These are phyloP conservation scores for Ceratobasidium sp. DNA, from an alignment of 1,284 basidiomycete species.

Conservation along the genomic window DNA sequence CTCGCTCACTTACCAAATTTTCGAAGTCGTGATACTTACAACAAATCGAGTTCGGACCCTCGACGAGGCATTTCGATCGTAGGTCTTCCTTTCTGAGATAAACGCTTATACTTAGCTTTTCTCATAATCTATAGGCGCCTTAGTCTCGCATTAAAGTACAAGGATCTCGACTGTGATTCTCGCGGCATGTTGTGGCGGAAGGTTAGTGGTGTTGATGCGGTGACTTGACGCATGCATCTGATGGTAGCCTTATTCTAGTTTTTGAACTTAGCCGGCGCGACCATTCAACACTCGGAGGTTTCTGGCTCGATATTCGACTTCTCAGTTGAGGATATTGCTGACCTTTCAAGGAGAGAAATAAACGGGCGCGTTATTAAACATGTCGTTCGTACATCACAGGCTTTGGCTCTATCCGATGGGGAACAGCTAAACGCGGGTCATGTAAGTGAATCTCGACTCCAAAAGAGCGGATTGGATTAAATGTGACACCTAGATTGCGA, in stretches of 20 bases:
- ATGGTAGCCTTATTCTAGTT: not conserved
- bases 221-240: not conserved
- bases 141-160: slow-evolving; percentile 10
- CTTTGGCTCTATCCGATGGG: not conserved
- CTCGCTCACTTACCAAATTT: not conserved
- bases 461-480: not conserved
- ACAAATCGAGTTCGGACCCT: slow-evolving; percentile 12
- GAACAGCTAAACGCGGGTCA: not conserved
- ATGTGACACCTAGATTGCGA: not conserved
- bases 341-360: not conserved
- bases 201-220: not conserved
- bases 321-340: not conserved
- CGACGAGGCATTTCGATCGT: slow-evolving; percentile 9
- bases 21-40: slow-evolving; percentile 2
- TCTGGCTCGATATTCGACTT: not conserved
- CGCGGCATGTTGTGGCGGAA: slow-evolving; percentile 3
- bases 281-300: not conserved
- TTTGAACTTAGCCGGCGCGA: not conserved
- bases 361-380: slow-evolving; percentile 1
- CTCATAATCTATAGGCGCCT: not conserved
- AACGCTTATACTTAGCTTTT: not conserved
- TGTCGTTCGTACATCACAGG: not conserved
- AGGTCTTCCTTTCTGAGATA: not conserved
- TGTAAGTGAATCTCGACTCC: not conserved
- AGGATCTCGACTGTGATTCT: not conserved